Evolutionary conservation across 345 rosid species (phyloP).

Genomic region (Erucastrum elatum): DNA sequence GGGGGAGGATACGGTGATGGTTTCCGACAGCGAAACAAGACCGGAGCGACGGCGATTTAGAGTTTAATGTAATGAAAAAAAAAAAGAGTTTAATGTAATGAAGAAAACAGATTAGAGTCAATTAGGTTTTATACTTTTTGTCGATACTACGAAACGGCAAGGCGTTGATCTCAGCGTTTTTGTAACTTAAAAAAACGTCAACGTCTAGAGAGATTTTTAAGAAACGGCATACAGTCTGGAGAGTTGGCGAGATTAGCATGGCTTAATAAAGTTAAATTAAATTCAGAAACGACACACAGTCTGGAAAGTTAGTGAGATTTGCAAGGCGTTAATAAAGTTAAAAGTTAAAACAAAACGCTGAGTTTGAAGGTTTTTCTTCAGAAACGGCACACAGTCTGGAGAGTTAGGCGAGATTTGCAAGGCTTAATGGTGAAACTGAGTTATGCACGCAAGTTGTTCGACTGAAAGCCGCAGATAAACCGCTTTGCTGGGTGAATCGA

Average conservation of each 20-base stretch:
- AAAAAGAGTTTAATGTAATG: neutral
- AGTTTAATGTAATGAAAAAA: neutral
- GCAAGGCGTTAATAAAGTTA: too few relatives aligned
- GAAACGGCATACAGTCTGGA: neutral
- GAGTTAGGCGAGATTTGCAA: neutral
- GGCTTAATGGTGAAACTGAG: neutral
- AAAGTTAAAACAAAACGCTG: too few relatives aligned
- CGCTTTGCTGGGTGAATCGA: neutral
- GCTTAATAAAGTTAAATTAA: too few relatives aligned
- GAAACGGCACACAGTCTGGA: neutral
- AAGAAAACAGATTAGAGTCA: neutral
- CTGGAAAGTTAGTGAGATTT: neutral
- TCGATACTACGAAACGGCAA: neutral
- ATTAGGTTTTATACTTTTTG: neutral
- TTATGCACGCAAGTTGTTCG: constrained; percentile 30
- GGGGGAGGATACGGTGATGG: neutral
- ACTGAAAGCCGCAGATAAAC: constrained; percentile 15
- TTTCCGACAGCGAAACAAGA: neutral
- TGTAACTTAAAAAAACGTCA: neutral
- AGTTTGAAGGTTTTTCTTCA: too few relatives aligned
- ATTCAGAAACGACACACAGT: neutral
- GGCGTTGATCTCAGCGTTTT: neutral
- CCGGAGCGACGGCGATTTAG: neutral
- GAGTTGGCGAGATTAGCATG: too few relatives aligned
- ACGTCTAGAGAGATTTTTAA: too few relatives aligned